Percentiles rank a stretch among this genome's conserved stretches.
These are phyloP conservation scores for Eimeria acervulina DNA, from an alignment of 169 alveolate species.

Conservation along the genomic window DNA sequence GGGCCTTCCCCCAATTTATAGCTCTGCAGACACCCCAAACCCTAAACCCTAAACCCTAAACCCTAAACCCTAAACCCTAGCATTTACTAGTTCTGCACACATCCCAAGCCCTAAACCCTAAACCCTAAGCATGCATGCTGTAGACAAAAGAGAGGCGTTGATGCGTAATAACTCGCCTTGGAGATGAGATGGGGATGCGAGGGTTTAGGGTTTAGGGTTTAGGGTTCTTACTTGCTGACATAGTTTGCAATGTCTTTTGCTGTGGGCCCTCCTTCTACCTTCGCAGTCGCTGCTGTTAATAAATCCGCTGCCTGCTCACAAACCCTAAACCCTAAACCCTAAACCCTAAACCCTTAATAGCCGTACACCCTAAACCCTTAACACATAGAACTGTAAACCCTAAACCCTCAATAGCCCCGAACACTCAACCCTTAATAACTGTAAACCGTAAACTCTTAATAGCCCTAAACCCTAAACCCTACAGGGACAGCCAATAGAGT, in stretches of 20 bases:
- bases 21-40: not conserved
- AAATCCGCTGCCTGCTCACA: not conserved
- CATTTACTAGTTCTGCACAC: too few relatives aligned
- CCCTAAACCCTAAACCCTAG: constrained; percentile 25
- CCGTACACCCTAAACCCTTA: not conserved
- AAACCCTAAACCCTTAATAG: not conserved
- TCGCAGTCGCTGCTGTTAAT: not conserved
- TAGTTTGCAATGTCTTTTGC: not conserved
- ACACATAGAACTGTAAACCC: too few relatives aligned
- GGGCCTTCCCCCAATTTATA: not conserved
- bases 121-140: not conserved
- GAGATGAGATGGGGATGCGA: too few relatives aligned
- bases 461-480: too few relatives aligned
- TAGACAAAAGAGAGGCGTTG: too few relatives aligned
- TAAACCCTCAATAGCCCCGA: not conserved
- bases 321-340: not conserved
- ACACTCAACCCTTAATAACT: too few relatives aligned
- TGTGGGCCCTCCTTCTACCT: not conserved
- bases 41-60: constrained; percentile 31
- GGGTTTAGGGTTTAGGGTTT: not conserved
- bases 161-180: too few relatives aligned
- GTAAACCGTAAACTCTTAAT: not conserved
- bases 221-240: not conserved
- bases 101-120: not conserved
- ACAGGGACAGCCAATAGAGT: not conserved